phyloP scores from a whole-genome alignment of 345 rosid genomes.

The Aegle marmelos region DNA sequence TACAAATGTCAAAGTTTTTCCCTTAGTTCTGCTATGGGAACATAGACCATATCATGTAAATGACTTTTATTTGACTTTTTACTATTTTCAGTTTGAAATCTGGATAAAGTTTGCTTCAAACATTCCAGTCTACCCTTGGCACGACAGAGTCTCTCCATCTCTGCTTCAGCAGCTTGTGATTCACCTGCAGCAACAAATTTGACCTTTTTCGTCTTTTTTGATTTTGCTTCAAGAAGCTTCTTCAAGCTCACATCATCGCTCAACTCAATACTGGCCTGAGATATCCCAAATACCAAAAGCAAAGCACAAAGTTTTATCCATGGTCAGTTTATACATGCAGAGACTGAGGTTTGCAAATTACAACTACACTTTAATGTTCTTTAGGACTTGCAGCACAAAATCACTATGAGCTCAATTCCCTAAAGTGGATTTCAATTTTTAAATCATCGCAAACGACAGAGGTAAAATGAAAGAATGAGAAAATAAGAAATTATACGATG shows the following conservation, averaged over 20 bases:
- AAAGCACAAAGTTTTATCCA: no score
- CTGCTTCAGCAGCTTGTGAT: constrained; percentile 42
- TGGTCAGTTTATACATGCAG: no score
- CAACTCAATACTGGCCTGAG: constrained; percentile 39
- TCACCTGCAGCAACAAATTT: constrained; percentile 16
- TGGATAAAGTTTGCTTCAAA: constrained; percentile 45
- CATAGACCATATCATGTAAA: constrained; percentile 48
- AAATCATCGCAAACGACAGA: background rate
- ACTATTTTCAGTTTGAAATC: constrained; percentile 31
- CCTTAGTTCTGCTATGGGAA: constrained; percentile 67
- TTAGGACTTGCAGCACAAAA: no score
- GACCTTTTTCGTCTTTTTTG: constrained; percentile 32
- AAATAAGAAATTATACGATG: background rate
- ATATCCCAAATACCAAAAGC: background rate
- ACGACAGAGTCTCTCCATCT: constrained; percentile 67
- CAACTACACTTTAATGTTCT: no score
- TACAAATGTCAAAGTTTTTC: constrained; percentile 40
- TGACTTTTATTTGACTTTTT: constrained; percentile 34
- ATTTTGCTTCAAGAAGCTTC: constrained; percentile 42
- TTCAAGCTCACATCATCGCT: constrained; percentile 61
- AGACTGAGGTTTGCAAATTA: no score
- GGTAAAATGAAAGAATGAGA: background rate
- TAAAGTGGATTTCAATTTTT: background rate
- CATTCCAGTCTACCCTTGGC: constrained; percentile 49
- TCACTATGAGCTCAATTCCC: no score